Evolutionary conservation across 257 asterid species (phyloP), one percentile per base, ranked within the genome.

Genomic region (Anisodus acutangulus): DNA sequence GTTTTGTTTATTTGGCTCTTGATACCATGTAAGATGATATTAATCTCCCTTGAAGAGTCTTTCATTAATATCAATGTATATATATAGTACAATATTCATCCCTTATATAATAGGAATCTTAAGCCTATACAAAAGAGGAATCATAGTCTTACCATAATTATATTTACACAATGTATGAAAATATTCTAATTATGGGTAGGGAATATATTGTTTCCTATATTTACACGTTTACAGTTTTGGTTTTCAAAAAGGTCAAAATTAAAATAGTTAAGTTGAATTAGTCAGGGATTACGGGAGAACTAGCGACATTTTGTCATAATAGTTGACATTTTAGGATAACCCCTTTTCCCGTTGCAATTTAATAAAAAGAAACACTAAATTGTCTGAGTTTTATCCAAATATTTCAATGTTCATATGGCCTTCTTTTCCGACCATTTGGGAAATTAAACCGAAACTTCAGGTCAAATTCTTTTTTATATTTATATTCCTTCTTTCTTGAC

Each of bases 311-410:
- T 72, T 72, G 59, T 19, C 59, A 72, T 19, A 72, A 47, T 47
- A 72, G 41, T 72, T 72, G 80, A 47, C 80, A 72, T 47, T 71
- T 71, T 9, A 45, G 13, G n/a, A 45, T 16, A 51, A 71, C 5
- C 10, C n/a, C 15, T 15, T 66, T 35, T 37, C 47, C 47, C n/a
- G 10, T 67, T 12, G 11, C 49, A 8, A 35, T 67, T 62, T 1
- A 3, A 35, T 5, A 64, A 35, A 66, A 6, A 63, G 6, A 35
- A 5, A 70, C 8, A 67, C 5, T 5, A 12, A 12, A 67, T 13
- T 67, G 41, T 68, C 26, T 68, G n/a, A 16, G 22, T 22, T 7
- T 68, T 15, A 68, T 68, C 78, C 78, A 68, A 68, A 68, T 37
- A 68, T 68, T 68, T 37, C 78, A 39, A 39, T 39, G 53, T 39